A percentile compares a stretch with the other conserved stretches of the same genome.
Conservation (phyloP, 1,284 basidiomycete species). For the Irpex sp. region DNA sequence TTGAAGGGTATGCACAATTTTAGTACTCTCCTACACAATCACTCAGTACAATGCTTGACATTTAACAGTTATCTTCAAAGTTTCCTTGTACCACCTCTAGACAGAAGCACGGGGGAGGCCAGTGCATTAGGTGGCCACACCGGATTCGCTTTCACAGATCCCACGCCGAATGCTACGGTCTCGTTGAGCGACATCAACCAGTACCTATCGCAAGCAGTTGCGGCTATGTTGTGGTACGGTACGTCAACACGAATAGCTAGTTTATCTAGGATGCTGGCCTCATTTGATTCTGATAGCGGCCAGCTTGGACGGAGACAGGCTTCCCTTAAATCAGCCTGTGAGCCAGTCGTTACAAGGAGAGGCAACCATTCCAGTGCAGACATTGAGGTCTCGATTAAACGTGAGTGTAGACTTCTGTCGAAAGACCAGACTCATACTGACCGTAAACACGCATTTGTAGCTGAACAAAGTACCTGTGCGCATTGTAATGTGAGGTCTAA, state of each 20-base stretch:
- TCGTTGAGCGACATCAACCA: not conserved
- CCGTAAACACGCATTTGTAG: too few species aligned
- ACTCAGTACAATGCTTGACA: not conserved
- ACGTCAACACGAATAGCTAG: not conserved
- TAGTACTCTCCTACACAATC: too few species aligned
- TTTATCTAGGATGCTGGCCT: not conserved
- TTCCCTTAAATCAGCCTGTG: not conserved
- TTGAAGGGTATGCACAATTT: not conserved
- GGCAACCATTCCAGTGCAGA: not conserved
- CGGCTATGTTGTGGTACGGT: constrained; percentile 3
- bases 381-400: not conserved
- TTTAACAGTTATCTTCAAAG: not conserved
- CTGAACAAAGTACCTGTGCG: too few species aligned
- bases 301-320: not conserved
- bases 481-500: too few species aligned
- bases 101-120: not conserved
- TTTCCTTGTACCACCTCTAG: not conserved
- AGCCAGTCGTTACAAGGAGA: not conserved
- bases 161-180: not conserved
- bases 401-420: not conserved
- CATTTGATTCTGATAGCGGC: not conserved
- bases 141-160: not conserved
- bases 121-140: not conserved
- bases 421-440: too few species aligned
- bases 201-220: not conserved